These are phyloP conservation scores for Colletotrichum sp. DNA, from an alignment of 2,329 filamentous ascomycete species.

Conservation along the genomic window DNA sequence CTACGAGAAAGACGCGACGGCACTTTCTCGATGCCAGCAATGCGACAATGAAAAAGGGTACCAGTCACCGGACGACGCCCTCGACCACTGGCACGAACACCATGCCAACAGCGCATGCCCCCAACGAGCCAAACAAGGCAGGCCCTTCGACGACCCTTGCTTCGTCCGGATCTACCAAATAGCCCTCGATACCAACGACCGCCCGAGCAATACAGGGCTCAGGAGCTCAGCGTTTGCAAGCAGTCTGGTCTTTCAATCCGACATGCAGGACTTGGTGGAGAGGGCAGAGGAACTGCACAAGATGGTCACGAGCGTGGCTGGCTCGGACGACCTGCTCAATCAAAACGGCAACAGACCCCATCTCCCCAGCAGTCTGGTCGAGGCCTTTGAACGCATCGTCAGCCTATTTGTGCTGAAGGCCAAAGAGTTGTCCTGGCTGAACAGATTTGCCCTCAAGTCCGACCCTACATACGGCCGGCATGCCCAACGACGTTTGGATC, in stretches of 20 bases:
- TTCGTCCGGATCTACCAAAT: background rate
- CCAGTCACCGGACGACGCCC: background rate
- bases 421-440: constrained; percentile 13
- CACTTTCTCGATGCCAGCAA: background rate
- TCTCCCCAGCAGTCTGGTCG: constrained; percentile 21
- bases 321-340: background rate
- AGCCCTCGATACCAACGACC: background rate
- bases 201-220: background rate
- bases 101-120: background rate
- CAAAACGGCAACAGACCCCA: background rate
- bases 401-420: constrained; percentile 10
- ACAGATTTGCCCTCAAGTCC: background rate
- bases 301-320: background rate
- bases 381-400: constrained; percentile 23
- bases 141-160: background rate
- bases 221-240: background rate
- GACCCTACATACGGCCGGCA: background rate
- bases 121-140: background rate
- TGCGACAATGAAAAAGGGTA: background rate
- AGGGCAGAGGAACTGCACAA: constrained; percentile 7
- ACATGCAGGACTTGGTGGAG: background rate
- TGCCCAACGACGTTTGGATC: background rate
- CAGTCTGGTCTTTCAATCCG: background rate
- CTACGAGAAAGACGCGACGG: background rate
- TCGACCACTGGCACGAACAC: background rate